Percentiles rank a stretch among this genome's conserved stretches.
Conservation (phyloP, 768 basidiomycete species). For the Leccinum barrowsii region DNA sequence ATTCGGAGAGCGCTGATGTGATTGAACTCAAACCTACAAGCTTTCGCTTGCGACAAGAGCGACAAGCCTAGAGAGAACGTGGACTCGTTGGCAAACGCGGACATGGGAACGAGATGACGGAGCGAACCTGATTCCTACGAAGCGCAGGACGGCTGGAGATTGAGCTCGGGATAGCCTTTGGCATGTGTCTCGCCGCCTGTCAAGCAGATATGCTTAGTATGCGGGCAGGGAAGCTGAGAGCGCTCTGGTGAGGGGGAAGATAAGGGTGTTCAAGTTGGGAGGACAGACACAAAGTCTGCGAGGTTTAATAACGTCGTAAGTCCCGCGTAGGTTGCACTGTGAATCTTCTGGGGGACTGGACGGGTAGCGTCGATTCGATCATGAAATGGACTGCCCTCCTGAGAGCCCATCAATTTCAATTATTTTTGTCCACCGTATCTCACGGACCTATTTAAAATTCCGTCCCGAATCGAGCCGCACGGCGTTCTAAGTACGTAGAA, state of each 20-base stretch:
- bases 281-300: not conserved
- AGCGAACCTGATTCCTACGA: slow-evolving; percentile 70
- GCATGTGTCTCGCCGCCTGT: slow-evolving; percentile 44
- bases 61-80: slow-evolving; percentile 54
- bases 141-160: slow-evolving; percentile 56
- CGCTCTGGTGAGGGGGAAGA: not conserved
- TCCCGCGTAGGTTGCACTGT: not conserved
- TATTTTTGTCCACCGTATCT: slow-evolving; percentile 11
- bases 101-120: not conserved
- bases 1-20: not conserved
- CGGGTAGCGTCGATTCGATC: not conserved
- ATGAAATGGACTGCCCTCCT: not conserved
- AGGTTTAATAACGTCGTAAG: not conserved
- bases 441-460: not conserved
- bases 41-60: slow-evolving; percentile 80
- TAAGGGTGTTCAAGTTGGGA: not conserved
- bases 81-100: slow-evolving; percentile 7
- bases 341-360: not conserved
- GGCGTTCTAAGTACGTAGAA: not conserved
- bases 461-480: not conserved
- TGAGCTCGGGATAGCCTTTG: slow-evolving; percentile 49
- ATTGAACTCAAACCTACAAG: slow-evolving; percentile 48
- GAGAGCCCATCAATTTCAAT: slow-evolving; percentile 15
- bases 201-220: not conserved
- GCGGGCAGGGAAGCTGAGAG: not conserved